phyloP scores from a whole-genome alignment of 78 protist species.

The Dictyostelium citrinum region DNA sequence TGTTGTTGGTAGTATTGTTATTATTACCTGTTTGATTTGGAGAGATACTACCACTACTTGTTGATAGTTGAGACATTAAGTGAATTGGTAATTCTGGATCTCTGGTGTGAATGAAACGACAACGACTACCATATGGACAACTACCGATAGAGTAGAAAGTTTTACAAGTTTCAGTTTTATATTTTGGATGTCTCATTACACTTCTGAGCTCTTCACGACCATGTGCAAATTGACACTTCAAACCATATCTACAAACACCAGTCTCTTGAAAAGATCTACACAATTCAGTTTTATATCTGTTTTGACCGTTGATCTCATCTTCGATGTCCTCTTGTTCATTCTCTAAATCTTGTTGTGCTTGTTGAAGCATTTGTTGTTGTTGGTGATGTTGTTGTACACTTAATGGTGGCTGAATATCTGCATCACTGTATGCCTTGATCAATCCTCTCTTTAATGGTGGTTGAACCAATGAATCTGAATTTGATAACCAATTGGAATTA shows the following conservation, averaged over 20 bases:
- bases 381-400: conserved; percentile 15
- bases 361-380: not conserved
- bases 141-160: conserved; percentile 83
- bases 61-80: not conserved
- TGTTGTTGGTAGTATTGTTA: not conserved
- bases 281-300: conserved; percentile 90
- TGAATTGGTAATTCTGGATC: not conserved
- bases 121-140: conserved; percentile 87
- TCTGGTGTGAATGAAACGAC: conserved; percentile 82
- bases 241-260: conserved; percentile 89
- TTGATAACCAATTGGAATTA: conserved; percentile 8
- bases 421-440: conserved; percentile 14
- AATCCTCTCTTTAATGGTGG: conserved; percentile 18
- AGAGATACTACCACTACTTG: not conserved
- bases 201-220: conserved; percentile 83
- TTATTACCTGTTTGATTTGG: not conserved
- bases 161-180: conserved; percentile 89
- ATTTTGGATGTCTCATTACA: conserved; percentile 86
- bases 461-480: not conserved
- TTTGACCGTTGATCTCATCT: conserved; percentile 75
- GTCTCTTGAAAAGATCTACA: conserved; percentile 88
- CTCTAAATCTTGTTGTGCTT: conserved; percentile 12
- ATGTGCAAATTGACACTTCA: conserved; percentile 93
- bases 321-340: conserved; percentile 53
- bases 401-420: not conserved